Base-by-base conservation (phyloP, 768 basidiomycete species). In the Gymnopilus dilepis region DNA sequence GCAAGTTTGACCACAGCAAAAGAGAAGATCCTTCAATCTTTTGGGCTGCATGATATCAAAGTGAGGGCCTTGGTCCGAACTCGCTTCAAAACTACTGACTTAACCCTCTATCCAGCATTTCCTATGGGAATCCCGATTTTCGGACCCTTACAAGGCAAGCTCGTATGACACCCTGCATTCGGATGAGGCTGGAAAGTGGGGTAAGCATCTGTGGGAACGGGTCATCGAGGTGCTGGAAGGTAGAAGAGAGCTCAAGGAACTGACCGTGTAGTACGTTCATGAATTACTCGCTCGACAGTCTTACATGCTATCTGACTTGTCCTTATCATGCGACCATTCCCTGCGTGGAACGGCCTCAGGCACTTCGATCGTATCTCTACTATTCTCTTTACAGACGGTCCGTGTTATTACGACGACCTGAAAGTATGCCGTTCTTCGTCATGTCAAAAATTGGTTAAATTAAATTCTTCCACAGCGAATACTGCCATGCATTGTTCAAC, bases 281-380 rank as follows among this genome's bases (percentile, higher is more conserved):
- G n/a, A n/a, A n/a, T n/a, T n/a, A n/a, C n/a, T n/a, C n/a, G n/a
- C 26, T 58, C 53, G 8, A 42, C 38, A 28, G 19, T 26, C 51
- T 51, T 55, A 56, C 21, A 13, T 59, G 58, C 17, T 13, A 54
- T 34, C 45, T 19, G 43, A 41, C 2, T 30, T 41, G 3, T 52
- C 8, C 33, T 7, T 40, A 74, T 74, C 31, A 74, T 76, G 72
- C 37, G 60, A 13, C 48, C 42, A 9, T 69, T 74, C 58, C 72
- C 74, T 28, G 59, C 59, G 5, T 76, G 74, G 73, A 62, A 59
- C n/a, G 53, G 53, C 50, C 62, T 76, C 21, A 74, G 74, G 50
- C 72, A 75, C 52, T 72, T 74, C 58, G 66, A 72, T 19, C 40
- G 59, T 19, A 65, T 76, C 12, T 67, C 72, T 11, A 73, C 69